These are phyloP conservation scores for Sugiyamaella grinbergsii DNA, from an alignment of 1,139 yeast genomes.

Conservation along the genomic window DNA sequence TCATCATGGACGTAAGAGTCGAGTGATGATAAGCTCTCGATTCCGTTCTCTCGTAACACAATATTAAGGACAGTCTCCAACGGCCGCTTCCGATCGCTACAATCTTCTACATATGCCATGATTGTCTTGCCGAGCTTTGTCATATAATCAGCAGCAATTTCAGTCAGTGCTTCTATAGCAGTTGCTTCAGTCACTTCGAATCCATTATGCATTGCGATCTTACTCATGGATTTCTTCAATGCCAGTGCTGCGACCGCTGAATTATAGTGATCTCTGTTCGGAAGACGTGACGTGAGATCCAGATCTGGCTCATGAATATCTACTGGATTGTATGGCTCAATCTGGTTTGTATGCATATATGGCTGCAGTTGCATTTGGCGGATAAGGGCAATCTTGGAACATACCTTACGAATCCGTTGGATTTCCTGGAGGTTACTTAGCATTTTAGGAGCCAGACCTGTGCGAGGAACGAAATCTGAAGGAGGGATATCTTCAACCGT, in stretches of 20 bases:
- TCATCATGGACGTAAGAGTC: slow-evolving; percentile 76
- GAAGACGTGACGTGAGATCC: slow-evolving; percentile 75
- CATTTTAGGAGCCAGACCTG: slow-evolving; percentile 65
- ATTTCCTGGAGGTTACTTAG: slow-evolving; percentile 71
- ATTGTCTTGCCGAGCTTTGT: slow-evolving; percentile 72
- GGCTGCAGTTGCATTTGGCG: slow-evolving; percentile 89
- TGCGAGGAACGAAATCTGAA: slow-evolving; percentile 47
- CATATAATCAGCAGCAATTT: slow-evolving; percentile 79
- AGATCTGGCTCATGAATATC: slow-evolving; percentile 66
- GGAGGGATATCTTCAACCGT: slow-evolving; percentile 43
- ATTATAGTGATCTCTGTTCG: slow-evolving; percentile 62
- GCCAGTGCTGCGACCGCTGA: slow-evolving; percentile 64
- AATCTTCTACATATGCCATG: slow-evolving; percentile 19
- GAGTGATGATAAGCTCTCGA: slow-evolving; percentile 74
- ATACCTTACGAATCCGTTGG: slow-evolving; percentile 83
- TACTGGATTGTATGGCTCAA: slow-evolving; percentile 69
- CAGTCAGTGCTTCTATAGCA: slow-evolving; percentile 80
- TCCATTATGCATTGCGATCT: slow-evolving; percentile 89
- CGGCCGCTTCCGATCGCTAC: slow-evolving; percentile 37
- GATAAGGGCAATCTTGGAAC: slow-evolving; percentile 85
- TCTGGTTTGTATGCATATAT: slow-evolving; percentile 71
- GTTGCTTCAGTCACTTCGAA: slow-evolving; percentile 80
- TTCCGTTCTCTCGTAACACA: slow-evolving; percentile 78
- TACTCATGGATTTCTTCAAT: slow-evolving; percentile 69
- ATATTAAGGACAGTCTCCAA: slow-evolving; percentile 49